Conservation (phyloP, 1,284 basidiomycete species). For the Cryptococcus maquisensis region DNA sequence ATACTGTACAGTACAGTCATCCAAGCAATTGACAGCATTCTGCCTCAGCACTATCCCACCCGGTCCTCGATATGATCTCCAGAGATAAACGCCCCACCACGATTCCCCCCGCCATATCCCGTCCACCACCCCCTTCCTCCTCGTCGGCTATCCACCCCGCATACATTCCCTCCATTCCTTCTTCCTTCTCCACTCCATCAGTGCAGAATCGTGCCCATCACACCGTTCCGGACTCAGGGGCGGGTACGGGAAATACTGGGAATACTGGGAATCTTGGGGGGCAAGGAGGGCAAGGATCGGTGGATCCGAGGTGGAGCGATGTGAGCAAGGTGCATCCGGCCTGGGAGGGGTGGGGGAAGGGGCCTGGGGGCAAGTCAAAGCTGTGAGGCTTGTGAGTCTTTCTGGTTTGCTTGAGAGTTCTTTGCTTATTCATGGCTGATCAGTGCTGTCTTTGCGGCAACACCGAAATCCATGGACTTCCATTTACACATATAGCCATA, state of each 20-base stretch:
- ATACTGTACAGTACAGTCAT: too few relatives aligned
- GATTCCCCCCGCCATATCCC: background rate
- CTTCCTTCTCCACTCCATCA: constrained; percentile 10
- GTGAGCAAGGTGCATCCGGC: constrained; percentile 27
- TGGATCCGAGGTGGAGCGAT: constrained; percentile 17
- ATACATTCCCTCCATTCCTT: constrained; percentile 15
- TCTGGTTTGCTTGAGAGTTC: background rate
- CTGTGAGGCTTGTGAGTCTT: constrained; percentile 2
- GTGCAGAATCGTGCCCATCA: constrained; percentile 9
- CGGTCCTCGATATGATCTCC: background rate
- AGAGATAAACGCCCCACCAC: constrained; percentile 13
- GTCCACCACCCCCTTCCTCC: background rate
- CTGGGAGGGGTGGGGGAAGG: constrained; percentile 22
- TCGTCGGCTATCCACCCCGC: constrained; percentile 9
- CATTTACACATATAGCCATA: too few relatives aligned
- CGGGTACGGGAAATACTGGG: too few relatives aligned
- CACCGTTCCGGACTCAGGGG: constrained; percentile 3
- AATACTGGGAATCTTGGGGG: constrained; percentile 4
- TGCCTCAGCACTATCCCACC: too few relatives aligned
- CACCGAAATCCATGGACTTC: too few relatives aligned
- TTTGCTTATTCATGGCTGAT: background rate
- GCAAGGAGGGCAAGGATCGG: constrained; percentile 14
- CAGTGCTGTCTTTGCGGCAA: too few relatives aligned
- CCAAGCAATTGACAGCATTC: too few relatives aligned
- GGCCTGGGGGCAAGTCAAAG: constrained; percentile 9